Base-by-base conservation (phyloP, 202 grass and related monocot species). In the Panicum hallii region DNA sequence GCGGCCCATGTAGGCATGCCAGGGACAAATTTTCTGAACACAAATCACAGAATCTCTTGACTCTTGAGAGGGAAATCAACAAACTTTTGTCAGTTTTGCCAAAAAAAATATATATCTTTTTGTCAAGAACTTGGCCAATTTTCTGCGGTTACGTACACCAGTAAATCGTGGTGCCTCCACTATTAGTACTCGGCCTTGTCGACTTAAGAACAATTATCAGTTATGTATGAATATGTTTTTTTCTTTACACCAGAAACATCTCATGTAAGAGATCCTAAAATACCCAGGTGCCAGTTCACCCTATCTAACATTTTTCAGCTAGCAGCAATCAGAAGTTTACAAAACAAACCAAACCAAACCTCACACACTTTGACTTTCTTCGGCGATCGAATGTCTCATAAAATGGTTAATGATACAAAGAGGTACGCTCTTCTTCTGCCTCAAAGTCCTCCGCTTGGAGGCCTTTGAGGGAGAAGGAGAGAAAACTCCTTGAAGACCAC, bases 401-500 rank as follows among this genome's bases (percentile, higher is more conserved):
- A 77, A 72, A 63, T 60, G 5, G 30, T 56, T 44, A 13, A 15
- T 22, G 40, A 78, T 41, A 65, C 20, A n/a, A 77, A 77, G 73
- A 70, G 32, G 19, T 49, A 54, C 75, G 61, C 86, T 76, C 69
- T 83, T 58, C 67, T 7, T 83, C 83, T 75, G 14, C 19, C 50
- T 57, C 86, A 89, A 86, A 86, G 73, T 79, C 44, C 86, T 89
- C 74, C 81, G 1, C 6, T 57, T 56, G 83, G 86, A 92, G 83
- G 38, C 74, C 86, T 91, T 88, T 83, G 90, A 91, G 86, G 86
- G 86, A 91, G 89, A 88, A 82, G 73, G 28, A 79, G 72, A 79
- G 73, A 28, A 82, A 56, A 62, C 46, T 47, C 81, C 55, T 84
- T 71, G 53, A 81, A 85, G 20, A 67, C 12, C 40, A 28, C 72